These are phyloP conservation scores for Mortierella sp. DNA, from an alignment of 371 early-diverging fungal species.

Conservation along the genomic window DNA sequence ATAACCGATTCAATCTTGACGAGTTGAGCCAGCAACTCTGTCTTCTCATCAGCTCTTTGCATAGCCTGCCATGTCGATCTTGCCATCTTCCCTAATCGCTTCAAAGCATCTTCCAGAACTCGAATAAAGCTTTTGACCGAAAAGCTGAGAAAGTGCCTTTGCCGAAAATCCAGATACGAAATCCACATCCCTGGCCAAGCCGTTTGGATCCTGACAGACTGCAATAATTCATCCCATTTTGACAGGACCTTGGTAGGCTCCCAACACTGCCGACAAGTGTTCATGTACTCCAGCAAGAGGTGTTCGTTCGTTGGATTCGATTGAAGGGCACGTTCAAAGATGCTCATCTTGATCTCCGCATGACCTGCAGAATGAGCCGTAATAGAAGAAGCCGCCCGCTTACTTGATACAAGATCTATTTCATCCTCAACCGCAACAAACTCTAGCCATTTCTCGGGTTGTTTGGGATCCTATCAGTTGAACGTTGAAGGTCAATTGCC, in stretches of 20 bases:
- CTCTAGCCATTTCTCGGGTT: constrained; percentile 74
- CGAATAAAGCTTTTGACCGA: constrained; percentile 68
- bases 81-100: constrained; percentile 25
- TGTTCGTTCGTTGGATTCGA: constrained; percentile 68
- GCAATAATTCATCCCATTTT: constrained; percentile 78
- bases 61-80: constrained; percentile 23
- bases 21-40: constrained; percentile 21
- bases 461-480: constrained; percentile 62
- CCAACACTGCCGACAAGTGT: constrained; percentile 68
- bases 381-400: constrained; percentile 34
- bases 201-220: constrained; percentile 15
- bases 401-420: constrained; percentile 33
- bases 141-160: constrained; percentile 78
- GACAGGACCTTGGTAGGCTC: constrained; percentile 70
- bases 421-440: constrained; percentile 79
- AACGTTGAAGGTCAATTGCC: background rate
- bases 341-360: constrained; percentile 76
- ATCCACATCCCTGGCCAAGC: constrained; percentile 71
- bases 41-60: constrained; percentile 13
- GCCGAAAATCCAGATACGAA: constrained; percentile 79
- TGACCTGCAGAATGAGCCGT: constrained; percentile 59
- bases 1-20: constrained; percentile 65
- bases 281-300: constrained; percentile 69
- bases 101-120: constrained; percentile 74
- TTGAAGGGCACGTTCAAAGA: constrained; percentile 78